Conservation (phyloP, 2,329 filamentous ascomycete genomes). For the Ceratocystiopsis sp. region DNA sequence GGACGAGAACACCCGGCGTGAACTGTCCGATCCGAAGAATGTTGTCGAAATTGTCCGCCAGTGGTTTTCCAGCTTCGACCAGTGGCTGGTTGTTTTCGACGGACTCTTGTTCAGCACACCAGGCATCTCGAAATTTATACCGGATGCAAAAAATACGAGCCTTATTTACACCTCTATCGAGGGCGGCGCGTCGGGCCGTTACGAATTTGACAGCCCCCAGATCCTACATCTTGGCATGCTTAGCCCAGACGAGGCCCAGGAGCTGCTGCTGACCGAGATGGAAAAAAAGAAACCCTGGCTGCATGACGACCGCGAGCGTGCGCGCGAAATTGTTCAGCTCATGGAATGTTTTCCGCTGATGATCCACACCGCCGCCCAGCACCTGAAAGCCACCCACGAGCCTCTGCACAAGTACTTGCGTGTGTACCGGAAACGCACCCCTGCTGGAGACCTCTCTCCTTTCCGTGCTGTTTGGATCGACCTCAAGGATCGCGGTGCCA, state of each 20-base stretch:
- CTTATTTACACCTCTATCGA: slow-evolving; percentile 55
- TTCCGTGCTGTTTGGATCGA: slow-evolving; percentile 32
- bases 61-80: slow-evolving; percentile 44
- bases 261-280: slow-evolving; percentile 44
- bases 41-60: slow-evolving; percentile 39
- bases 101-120: slow-evolving; percentile 45
- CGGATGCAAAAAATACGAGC: slow-evolving; percentile 42
- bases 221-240: slow-evolving; percentile 38
- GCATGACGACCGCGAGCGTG: slow-evolving; percentile 35
- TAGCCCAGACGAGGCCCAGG: slow-evolving; percentile 37
- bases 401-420: slow-evolving; percentile 44
- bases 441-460: slow-evolving; percentile 30
- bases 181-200: slow-evolving; percentile 34
- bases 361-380: slow-evolving; percentile 47
- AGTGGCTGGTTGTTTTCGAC: slow-evolving; percentile 53
- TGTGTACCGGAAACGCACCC: slow-evolving; percentile 37
- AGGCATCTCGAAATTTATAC: slow-evolving; percentile 43
- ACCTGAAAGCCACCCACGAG: slow-evolving; percentile 42
- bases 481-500: slow-evolving; percentile 26
- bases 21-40: slow-evolving; percentile 20
- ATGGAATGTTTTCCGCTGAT: slow-evolving; percentile 50
- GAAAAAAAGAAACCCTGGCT: slow-evolving; percentile 38
- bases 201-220: slow-evolving; percentile 40
- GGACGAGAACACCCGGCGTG: slow-evolving; percentile 6
- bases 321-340: slow-evolving; percentile 42